A percentile compares a stretch with the other conserved stretches of the same genome.
Evolutionary conservation across 805 yeast species (phyloP).

Genomic region (Pichia ethanolica): DNA sequence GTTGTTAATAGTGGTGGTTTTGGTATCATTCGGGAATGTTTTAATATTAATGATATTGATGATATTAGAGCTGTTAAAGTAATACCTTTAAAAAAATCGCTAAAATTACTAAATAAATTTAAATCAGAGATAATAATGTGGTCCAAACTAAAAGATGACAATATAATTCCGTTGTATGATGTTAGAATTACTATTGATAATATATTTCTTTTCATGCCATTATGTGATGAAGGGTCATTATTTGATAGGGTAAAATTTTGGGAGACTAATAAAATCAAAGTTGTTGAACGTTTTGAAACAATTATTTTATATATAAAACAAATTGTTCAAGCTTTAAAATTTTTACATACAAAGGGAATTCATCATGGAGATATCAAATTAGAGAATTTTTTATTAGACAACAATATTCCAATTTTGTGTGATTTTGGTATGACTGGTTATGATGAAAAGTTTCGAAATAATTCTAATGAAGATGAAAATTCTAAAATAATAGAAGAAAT

Average conservation of each 20-base stretch:
- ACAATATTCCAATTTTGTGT: slow-evolving; percentile 49
- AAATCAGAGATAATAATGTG: slow-evolving; percentile 70
- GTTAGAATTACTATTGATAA: slow-evolving; percentile 50
- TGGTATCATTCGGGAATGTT: slow-evolving; percentile 58
- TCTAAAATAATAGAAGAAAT: not conserved
- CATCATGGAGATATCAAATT: slow-evolving; percentile 81
- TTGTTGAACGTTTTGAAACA: slow-evolving; percentile 10
- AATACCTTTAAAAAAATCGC: slow-evolving; percentile 30
- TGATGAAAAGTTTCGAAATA: not conserved
- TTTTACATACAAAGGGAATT: slow-evolving; percentile 55
- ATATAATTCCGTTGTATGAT: slow-evolving; percentile 55
- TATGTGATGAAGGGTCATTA: slow-evolving; percentile 69
- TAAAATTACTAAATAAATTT: slow-evolving; percentile 48
- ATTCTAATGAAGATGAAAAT: too few relatives aligned
- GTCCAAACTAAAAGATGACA: slow-evolving; percentile 58
- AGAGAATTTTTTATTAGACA: slow-evolving; percentile 68
- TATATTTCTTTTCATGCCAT: slow-evolving; percentile 65
- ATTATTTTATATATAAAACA: slow-evolving; percentile 41
- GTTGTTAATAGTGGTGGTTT: slow-evolving; percentile 86
- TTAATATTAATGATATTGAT: slow-evolving; percentile 10
- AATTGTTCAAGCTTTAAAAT: slow-evolving; percentile 50
- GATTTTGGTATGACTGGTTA: slow-evolving; percentile 79
- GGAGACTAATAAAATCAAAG: slow-evolving; percentile 33
- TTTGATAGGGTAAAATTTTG: slow-evolving; percentile 66
- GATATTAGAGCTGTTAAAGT: slow-evolving; percentile 25